phyloP scores from a whole-genome alignment of 2,329 filamentous ascomycete genomes.

The Paecilomyces variotii region DNA sequence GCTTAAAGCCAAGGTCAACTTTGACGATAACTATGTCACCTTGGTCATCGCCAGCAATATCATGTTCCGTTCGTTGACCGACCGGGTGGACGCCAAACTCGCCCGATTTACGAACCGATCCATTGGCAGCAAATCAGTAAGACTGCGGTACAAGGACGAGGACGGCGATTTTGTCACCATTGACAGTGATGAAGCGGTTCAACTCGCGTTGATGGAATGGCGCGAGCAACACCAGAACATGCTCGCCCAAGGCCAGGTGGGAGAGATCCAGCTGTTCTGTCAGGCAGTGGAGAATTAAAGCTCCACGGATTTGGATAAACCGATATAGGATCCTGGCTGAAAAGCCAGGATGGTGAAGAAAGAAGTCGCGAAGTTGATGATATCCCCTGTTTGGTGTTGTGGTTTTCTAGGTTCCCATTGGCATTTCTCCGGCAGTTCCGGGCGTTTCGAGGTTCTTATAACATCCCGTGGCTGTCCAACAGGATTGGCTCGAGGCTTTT shows the following conservation, averaged over 20 bases:
- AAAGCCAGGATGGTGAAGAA: not conserved
- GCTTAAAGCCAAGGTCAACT: slow-evolving; percentile 92
- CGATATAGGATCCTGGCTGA: not conserved
- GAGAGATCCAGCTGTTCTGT: slow-evolving; percentile 85
- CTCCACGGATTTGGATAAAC: not conserved
- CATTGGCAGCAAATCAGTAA: slow-evolving; percentile 72
- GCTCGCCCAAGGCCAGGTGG: slow-evolving; percentile 60
- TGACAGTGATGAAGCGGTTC: slow-evolving; percentile 90
- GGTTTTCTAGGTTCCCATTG: slow-evolving; percentile 9
- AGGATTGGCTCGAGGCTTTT: slow-evolving; percentile 23
- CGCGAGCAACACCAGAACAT: slow-evolving; percentile 62
- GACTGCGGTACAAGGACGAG: slow-evolving; percentile 82
- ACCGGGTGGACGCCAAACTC: slow-evolving; percentile 93
- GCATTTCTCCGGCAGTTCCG: slow-evolving; percentile 18
- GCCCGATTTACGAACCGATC: slow-evolving; percentile 77
- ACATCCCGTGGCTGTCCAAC: slow-evolving; percentile 13
- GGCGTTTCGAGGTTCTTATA: slow-evolving; percentile 10
- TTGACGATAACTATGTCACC: slow-evolving; percentile 84
- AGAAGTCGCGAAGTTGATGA: slow-evolving; percentile 1
- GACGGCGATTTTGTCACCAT: slow-evolving; percentile 92
- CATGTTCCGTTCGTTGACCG: slow-evolving; percentile 83
- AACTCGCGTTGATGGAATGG: slow-evolving; percentile 93
- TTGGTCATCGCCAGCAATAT: slow-evolving; percentile 96
- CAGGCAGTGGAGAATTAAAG: slow-evolving; percentile 43
- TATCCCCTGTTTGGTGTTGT: slow-evolving; percentile 6